Conservation (phyloP, 2,329 filamentous ascomycete species). For the Sclerotinia spermophila region DNA sequence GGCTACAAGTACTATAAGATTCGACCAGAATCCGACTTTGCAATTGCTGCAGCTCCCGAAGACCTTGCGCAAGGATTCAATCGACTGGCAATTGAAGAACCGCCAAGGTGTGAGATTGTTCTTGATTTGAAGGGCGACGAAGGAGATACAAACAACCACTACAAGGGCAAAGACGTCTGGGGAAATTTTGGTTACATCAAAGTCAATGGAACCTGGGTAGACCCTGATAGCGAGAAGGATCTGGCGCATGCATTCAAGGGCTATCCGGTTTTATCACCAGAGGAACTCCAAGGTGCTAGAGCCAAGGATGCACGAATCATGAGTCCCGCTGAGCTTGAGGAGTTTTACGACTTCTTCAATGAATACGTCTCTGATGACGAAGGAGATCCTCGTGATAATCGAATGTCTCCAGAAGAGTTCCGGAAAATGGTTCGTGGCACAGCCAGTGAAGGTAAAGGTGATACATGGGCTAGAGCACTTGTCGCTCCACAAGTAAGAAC, state of each 20-base stretch:
- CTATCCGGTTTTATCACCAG: constrained; percentile 2
- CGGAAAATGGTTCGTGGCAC: constrained; percentile 39
- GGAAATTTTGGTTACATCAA: constrained; percentile 33
- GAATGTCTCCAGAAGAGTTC: constrained; percentile 45
- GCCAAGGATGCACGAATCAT: constrained; percentile 23
- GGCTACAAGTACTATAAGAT: constrained; percentile 12
- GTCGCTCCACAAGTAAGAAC: constrained; percentile 13
- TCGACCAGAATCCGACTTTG: not conserved
- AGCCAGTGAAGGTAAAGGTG: constrained; percentile 24
- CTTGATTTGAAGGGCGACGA: constrained; percentile 8
- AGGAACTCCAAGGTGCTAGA: constrained; percentile 15
- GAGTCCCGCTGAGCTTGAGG: constrained; percentile 22
- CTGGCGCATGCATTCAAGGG: constrained; percentile 25
- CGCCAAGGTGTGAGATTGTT: constrained; percentile 1
- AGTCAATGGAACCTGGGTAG: constrained; percentile 31
- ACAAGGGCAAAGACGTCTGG: constrained; percentile 26
- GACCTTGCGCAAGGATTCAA: not conserved
- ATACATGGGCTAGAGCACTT: constrained; percentile 10
- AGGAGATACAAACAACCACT: constrained; percentile 23
- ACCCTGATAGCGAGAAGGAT: constrained; percentile 33
- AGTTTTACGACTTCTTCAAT: constrained; percentile 26
- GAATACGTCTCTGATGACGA: constrained; percentile 42
- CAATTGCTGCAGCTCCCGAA: not conserved
- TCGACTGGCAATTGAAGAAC: not conserved
- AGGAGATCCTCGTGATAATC: constrained; percentile 38